phyloP scores from a whole-genome alignment of 1,284 basidiomycete species.

The Sporisorium exsertum region DNA sequence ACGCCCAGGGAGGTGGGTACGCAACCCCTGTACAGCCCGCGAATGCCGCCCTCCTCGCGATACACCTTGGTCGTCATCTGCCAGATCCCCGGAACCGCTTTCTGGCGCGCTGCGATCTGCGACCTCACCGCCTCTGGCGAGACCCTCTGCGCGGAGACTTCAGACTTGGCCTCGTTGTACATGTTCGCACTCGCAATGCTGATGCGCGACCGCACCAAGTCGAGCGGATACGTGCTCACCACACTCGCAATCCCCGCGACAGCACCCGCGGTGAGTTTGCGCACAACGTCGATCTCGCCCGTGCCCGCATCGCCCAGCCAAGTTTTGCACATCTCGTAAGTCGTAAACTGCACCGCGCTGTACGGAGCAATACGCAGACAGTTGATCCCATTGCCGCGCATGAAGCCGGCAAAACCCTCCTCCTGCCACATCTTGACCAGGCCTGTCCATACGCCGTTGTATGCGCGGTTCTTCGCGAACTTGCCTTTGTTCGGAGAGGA shows the following conservation, averaged over 20 bases:
- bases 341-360: conserved; percentile 91
- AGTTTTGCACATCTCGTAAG: conserved; percentile 86
- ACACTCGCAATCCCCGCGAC: conserved; percentile 91
- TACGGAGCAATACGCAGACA: conserved; percentile 83
- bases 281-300: conserved; percentile 82
- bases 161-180: conserved; percentile 55
- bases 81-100: conserved; percentile 77
- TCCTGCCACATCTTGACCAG: conserved; percentile 81
- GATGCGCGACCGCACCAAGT: conserved; percentile 89
- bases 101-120: conserved; percentile 37
- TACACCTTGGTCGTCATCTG: conserved; percentile 91
- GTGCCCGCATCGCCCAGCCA: conserved; percentile 14
- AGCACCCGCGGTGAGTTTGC: conserved; percentile 83
- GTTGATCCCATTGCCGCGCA: conserved; percentile 88
- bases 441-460: conserved; percentile 63
- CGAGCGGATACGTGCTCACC: conserved; percentile 90
- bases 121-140: conserved; percentile 23
- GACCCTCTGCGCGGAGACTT: conserved; percentile 5
- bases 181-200: conserved; percentile 77
- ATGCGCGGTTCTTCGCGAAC: conserved; percentile 49
- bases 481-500: conserved; percentile 3
- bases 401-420: conserved; percentile 90
- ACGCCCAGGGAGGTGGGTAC: conserved; percentile 90
- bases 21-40: conserved; percentile 87
- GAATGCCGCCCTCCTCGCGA: conserved; percentile 87